Conservation (phyloP, 257 asterid species). For the Echium plantagineum region DNA sequence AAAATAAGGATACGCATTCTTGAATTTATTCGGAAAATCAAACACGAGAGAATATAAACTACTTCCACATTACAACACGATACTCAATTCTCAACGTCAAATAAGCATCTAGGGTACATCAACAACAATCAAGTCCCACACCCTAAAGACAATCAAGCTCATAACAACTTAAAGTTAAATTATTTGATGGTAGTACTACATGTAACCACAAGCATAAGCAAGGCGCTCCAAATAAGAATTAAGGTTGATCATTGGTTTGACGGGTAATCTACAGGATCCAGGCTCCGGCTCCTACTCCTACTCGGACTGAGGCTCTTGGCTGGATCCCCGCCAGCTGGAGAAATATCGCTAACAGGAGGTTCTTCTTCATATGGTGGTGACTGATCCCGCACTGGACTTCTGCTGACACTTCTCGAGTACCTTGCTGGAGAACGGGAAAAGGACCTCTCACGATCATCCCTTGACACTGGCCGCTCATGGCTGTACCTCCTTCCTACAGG, state of each 20-base stretch:
- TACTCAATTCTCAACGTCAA: no score
- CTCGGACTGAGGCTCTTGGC: neutral
- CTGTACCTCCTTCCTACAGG: slow-evolving; percentile 16
- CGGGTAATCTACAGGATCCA: slow-evolving; percentile 17
- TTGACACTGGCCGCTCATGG: slow-evolving; percentile 19
- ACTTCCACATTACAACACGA: no score
- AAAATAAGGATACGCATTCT: no score
- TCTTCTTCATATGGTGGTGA: neutral
- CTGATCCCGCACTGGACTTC: slow-evolving; percentile 12
- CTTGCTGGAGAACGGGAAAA: slow-evolving; percentile 29
- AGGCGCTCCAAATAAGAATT: no score
- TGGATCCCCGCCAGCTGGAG: neutral
- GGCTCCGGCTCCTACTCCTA: slow-evolving; percentile 17
- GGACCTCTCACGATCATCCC: slow-evolving; percentile 59
- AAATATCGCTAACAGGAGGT: neutral
- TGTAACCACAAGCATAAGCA: no score
- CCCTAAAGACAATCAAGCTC: no score
- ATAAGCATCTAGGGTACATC: no score
- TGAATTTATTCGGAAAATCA: no score
- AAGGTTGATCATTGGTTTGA: slow-evolving; percentile 12
- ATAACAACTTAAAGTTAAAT: no score
- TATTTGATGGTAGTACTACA: no score
- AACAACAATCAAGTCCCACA: no score
- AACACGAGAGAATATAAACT: no score
- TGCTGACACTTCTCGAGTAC: slow-evolving; percentile 25